Conservation (phyloP, 2,329 filamentous ascomycete genomes). For the Dryadomyces quercus-mongolicae region DNA sequence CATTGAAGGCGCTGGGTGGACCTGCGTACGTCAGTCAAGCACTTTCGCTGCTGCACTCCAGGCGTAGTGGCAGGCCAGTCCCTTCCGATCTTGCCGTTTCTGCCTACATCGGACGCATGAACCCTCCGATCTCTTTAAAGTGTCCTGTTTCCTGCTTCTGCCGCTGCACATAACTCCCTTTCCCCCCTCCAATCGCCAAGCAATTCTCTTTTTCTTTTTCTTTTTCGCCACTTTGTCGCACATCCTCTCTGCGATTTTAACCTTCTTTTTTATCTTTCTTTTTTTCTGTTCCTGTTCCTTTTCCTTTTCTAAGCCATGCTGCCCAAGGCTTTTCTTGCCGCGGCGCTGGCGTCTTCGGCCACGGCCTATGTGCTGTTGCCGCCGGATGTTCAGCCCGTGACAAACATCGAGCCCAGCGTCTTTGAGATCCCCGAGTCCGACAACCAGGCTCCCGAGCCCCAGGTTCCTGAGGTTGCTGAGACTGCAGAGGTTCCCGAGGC, state of each 20-base stretch:
- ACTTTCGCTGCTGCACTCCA: background rate
- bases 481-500: background rate
- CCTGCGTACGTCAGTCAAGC: background rate
- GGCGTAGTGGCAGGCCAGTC: background rate
- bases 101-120: background rate
- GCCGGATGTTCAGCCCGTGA: slow-evolving; percentile 23
- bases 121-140: background rate
- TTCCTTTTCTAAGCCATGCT: slow-evolving; percentile 14
- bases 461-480: background rate
- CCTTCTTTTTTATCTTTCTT: background rate
- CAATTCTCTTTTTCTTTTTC: background rate
- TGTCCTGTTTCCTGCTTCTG: background rate
- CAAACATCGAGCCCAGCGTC: background rate
- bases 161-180: background rate
- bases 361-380: slow-evolving; percentile 43
- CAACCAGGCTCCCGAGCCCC: slow-evolving; percentile 3
- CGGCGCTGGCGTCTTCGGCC: slow-evolving; percentile 24
- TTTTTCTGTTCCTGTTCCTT: background rate
- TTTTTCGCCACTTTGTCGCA: background rate
- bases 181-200: too few relatives aligned
- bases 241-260: background rate
- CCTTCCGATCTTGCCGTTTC: background rate
- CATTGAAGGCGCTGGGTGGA: background rate
- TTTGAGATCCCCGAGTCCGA: background rate
- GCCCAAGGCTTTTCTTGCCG: slow-evolving; percentile 31